Evolutionary conservation across 2,329 filamentous ascomycete species (phyloP).

Genomic region (Pezicula carpinea): DNA sequence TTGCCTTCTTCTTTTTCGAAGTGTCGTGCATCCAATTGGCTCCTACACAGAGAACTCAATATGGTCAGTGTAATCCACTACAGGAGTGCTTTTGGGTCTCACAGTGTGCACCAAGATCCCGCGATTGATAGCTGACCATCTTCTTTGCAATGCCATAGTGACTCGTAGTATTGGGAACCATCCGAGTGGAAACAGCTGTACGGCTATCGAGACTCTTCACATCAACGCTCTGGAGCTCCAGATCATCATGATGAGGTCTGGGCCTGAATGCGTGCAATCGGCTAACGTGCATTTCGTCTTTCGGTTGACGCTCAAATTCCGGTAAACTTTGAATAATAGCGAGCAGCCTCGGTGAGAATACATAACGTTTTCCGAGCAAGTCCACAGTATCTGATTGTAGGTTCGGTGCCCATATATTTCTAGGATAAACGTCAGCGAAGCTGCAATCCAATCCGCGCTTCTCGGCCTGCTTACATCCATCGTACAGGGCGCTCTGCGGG

Average conservation of each 20-base stretch:
- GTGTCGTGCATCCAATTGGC: slow-evolving; percentile 58
- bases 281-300: slow-evolving; percentile 7
- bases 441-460: neutral
- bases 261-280: slow-evolving; percentile 10
- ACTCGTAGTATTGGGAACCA: slow-evolving; percentile 14
- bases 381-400: slow-evolving; percentile 50
- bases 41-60: slow-evolving; percentile 61
- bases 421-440: slow-evolving; percentile 24
- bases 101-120: slow-evolving; percentile 65
- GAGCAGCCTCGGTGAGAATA: slow-evolving; percentile 62
- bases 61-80: neutral
- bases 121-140: slow-evolving; percentile 72
- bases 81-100: slow-evolving; percentile 20
- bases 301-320: slow-evolving; percentile 16
- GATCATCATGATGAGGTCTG: slow-evolving; percentile 15
- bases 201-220: slow-evolving; percentile 10
- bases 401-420: slow-evolving; percentile 67
- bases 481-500: slow-evolving; percentile 46
- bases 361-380: slow-evolving; percentile 55
- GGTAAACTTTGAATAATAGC: slow-evolving; percentile 60
- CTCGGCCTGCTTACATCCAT: slow-evolving; percentile 57
- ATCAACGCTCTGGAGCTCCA: slow-evolving; percentile 19
- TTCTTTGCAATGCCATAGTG: slow-evolving; percentile 54
- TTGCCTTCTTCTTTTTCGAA: slow-evolving; percentile 17
- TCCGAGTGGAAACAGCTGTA: neutral